Evolutionary conservation across 768 basidiomycete species (phyloP).

Genomic region (Agrocybe praecox): DNA sequence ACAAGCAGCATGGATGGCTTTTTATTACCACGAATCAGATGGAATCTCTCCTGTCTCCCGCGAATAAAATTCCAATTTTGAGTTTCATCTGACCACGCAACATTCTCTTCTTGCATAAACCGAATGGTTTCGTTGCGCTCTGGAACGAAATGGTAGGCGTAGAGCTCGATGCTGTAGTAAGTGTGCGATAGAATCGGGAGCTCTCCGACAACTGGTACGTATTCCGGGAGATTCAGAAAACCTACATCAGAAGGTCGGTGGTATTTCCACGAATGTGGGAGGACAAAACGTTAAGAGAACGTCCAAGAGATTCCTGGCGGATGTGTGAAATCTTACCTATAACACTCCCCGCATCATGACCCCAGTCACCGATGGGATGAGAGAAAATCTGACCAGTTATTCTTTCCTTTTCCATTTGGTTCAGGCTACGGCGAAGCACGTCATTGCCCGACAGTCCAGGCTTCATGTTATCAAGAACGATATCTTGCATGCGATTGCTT

Average conservation of each 20-base stretch:
- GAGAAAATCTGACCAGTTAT: conserved; percentile 52
- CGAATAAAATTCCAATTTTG: conserved; percentile 49
- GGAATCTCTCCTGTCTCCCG: conserved; percentile 50
- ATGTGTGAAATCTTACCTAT: conserved; percentile 34
- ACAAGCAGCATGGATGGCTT: conserved; percentile 11
- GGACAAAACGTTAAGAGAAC: not conserved
- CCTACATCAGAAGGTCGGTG: conserved; percentile 25
- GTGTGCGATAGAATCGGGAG: conserved; percentile 49
- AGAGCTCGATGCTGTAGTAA: conserved; percentile 57
- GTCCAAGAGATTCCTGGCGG: not conserved
- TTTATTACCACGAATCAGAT: conserved; percentile 37
- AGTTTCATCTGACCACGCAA: conserved; percentile 38
- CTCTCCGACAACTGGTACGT: conserved; percentile 50
- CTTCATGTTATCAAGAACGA: conserved; percentile 44
- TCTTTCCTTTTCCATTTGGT: conserved; percentile 45
- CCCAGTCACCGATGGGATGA: conserved; percentile 60
- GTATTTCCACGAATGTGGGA: too few species aligned
- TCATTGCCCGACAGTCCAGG: conserved; percentile 49
- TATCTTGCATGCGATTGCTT: conserved; percentile 55
- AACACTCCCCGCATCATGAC: conserved; percentile 52
- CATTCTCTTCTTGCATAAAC: conserved; percentile 48
- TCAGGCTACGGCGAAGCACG: conserved; percentile 40
- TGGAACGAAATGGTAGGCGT: conserved; percentile 48
- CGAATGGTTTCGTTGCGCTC: conserved; percentile 50
- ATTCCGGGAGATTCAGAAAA: conserved; percentile 43